Evolutionary conservation across 495 filamentous ascomycete species (phyloP), one percentile per base, ranked within the genome.

Genomic region (Penicillium steckii): DNA sequence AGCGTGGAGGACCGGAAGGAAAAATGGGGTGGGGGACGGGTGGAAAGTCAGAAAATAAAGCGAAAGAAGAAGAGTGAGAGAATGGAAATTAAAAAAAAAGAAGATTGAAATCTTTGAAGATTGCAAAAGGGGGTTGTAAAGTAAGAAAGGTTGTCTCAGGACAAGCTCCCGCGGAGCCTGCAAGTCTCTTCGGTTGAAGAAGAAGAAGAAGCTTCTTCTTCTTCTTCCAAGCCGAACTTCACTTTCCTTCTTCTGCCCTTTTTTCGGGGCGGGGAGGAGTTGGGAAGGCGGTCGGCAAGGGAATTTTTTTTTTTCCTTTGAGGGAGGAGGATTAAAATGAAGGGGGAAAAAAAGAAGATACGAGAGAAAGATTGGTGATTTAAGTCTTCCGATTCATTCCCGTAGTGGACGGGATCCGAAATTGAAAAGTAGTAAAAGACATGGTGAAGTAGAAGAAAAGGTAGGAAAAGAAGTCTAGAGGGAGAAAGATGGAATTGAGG

Each of bases 341-440:
- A 57, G 49, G 38, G 44, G 49, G 47, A 44, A 42, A 45, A 44
- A 46, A 52, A 43, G 27, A 24, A 48, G 47, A 57, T 48, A n/a
- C 30, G 24, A 42, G 40, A 56, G 30, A 59, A 30, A 38, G 47
- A 54, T 8, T 13, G 38, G 38, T n/a, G n/a, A n/a, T n/a, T 65
- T 62, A 73, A 61, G 70, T 76, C 56, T 72, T 62, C 67, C 70
- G 71, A 63, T 70, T 75, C 63, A 77, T 65, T 67, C 70, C 74
- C 70, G 66, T 56, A 42, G 47, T 53, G 61, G 70, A 70, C 65
- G 71, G 70, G 67, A 66, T 62, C 59, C 59, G 62, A 50, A 56
- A 63, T 52, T 57, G 60, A 56, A 59, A 62, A 59, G 60, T 66
- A 55, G 38, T 63, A 70, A 61, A 43, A 69, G 67, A 66, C 72